Conservation (phyloP, 1,284 basidiomycete genomes). For the Apiotrichum sp. region DNA sequence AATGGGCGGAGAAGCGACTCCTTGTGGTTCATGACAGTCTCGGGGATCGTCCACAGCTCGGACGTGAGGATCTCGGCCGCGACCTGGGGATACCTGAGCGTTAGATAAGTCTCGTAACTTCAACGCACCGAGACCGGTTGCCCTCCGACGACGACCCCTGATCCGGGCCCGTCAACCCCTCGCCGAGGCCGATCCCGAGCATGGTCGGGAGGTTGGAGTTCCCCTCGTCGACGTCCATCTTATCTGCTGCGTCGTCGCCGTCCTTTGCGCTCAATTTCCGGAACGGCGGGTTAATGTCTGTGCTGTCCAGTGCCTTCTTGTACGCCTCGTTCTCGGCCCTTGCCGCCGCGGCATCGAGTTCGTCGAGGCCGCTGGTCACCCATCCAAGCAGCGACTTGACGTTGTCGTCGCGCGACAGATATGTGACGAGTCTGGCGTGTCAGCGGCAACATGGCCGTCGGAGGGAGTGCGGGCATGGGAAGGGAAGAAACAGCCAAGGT, state of each 20-base stretch:
- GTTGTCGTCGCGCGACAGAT: slow-evolving; percentile 39
- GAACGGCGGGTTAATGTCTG: slow-evolving; percentile 30
- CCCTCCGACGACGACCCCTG: slow-evolving; percentile 21
- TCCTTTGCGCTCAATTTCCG: slow-evolving; percentile 11
- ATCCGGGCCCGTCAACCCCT: slow-evolving; percentile 23
- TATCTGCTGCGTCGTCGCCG: neutral
- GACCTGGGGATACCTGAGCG: slow-evolving; percentile 77
- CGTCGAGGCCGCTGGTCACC: slow-evolving; percentile 44
- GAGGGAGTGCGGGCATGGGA: no score
- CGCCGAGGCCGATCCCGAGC: slow-evolving; percentile 26
- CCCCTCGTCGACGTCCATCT: slow-evolving; percentile 8
- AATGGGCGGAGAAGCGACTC: slow-evolving; percentile 64
- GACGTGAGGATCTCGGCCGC: slow-evolving; percentile 93
- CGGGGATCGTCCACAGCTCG: slow-evolving; percentile 89
- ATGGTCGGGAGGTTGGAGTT: neutral
- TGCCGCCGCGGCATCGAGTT: slow-evolving; percentile 38
- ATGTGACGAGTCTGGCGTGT: slow-evolving; percentile 34
- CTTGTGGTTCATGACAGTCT: slow-evolving; percentile 69
- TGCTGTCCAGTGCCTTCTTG: slow-evolving; percentile 20
- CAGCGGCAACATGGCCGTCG: neutral
- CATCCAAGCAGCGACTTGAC: slow-evolving; percentile 41
- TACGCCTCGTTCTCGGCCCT: slow-evolving; percentile 29
- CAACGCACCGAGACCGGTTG: slow-evolving; percentile 27
- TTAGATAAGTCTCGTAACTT: neutral
- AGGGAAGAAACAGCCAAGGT: no score